phyloP scores from a whole-genome alignment of 2,329 filamentous ascomycete genomes.

The Colletotrichum nymphaeae region DNA sequence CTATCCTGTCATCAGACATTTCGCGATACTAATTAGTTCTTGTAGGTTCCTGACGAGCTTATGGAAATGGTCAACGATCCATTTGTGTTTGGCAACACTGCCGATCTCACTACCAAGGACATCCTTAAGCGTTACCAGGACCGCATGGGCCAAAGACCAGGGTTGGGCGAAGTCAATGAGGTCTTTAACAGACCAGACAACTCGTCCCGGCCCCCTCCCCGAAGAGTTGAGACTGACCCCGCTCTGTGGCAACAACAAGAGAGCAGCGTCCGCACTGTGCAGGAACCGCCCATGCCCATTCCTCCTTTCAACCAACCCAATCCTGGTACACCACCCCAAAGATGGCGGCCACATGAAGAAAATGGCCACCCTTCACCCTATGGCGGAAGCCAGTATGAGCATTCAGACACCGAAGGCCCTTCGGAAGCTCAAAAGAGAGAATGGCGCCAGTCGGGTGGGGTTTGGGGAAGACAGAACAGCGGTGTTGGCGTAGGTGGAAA shows the following conservation, averaged over 20 bases:
- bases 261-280: conserved; percentile 83
- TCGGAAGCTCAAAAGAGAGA: conserved; percentile 61
- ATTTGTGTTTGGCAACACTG: conserved; percentile 81
- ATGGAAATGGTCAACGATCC: conserved; percentile 87
- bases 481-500: conserved; percentile 62
- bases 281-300: conserved; percentile 61
- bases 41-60: conserved; percentile 91
- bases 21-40: conserved; percentile 31
- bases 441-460: conserved; percentile 65
- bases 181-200: conserved; percentile 69
- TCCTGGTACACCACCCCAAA: conserved; percentile 61
- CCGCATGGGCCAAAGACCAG: conserved; percentile 70
- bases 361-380: conserved; percentile 56
- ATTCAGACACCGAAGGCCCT: conserved; percentile 53
- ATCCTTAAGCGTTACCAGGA: conserved; percentile 95
- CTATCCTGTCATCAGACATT: conserved; percentile 1
- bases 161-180: conserved; percentile 67
- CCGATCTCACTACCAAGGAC: conserved; percentile 95
- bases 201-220: conserved; percentile 63
- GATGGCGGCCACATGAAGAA: conserved; percentile 60
- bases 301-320: conserved; percentile 45
- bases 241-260: conserved; percentile 86
- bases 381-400: conserved; percentile 53
- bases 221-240: conserved; percentile 87
- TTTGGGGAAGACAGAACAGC: conserved; percentile 61